Evolutionary conservation across 1,284 basidiomycete genomes (phyloP).

Genomic region (Rhodotorula sp.): DNA sequence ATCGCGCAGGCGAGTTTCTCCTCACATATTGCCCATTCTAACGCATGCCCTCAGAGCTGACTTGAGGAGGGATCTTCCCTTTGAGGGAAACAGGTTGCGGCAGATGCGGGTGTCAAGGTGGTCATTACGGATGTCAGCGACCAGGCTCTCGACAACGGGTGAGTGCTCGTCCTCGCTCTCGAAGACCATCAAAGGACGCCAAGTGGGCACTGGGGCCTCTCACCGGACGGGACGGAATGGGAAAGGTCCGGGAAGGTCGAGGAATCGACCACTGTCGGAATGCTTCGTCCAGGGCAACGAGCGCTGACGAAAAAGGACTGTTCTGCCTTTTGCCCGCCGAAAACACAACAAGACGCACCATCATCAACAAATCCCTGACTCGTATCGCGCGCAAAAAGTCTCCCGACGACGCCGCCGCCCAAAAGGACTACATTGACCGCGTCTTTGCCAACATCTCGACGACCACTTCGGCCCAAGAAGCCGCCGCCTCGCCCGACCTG

Average conservation of each 20-base stretch:
- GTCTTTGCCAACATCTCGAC: constrained; percentile 54
- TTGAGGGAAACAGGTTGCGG: constrained; percentile 46
- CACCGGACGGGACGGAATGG: background rate
- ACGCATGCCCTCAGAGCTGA: background rate
- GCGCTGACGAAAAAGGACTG: background rate
- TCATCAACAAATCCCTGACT: constrained; percentile 57
- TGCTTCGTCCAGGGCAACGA: too few relatives aligned
- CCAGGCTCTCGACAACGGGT: constrained; percentile 54
- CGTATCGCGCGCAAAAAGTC: constrained; percentile 56
- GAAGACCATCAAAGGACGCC: background rate
- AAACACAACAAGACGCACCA: constrained; percentile 48
- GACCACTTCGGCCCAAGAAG: constrained; percentile 55
- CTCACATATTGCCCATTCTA: background rate
- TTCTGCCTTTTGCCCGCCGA: background rate
- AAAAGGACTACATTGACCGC: constrained; percentile 47
- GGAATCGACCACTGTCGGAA: too few relatives aligned
- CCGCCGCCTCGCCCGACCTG: constrained; percentile 55
- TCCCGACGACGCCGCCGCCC: constrained; percentile 52
- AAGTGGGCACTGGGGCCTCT: background rate
- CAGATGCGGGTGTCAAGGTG: constrained; percentile 54
- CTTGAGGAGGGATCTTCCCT: background rate
- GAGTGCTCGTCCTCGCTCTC: background rate
- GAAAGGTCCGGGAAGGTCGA: too few relatives aligned
- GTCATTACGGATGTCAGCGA: constrained; percentile 52
- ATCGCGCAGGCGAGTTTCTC: constrained; percentile 51